Evolutionary conservation across 176 grass and related monocot genomes (phyloP), one percentile per base, ranked within the genome.

Genomic region (Raddia distichophylla): DNA sequence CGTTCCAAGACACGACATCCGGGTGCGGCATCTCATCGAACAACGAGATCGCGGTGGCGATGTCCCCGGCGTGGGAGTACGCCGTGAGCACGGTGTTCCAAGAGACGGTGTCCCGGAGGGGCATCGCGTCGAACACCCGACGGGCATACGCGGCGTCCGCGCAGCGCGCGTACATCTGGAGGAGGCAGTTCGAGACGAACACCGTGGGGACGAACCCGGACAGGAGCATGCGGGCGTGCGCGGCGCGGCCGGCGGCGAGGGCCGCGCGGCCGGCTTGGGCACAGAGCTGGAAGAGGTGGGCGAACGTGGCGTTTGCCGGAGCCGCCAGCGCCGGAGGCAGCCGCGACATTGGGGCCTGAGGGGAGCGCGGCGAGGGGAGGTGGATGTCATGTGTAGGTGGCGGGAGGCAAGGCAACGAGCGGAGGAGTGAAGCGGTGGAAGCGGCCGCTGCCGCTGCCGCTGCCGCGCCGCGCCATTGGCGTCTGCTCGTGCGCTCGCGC

Each of bases 1-100:
- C 18, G 76, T 97, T 94, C 91, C 91, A 92, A 0, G 91, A 97
- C 45, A 97, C 89, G 37, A 88, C 80, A 81, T 97, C 91, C 43
- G 76, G 90, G 5, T 85, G 54, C 1, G 64, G 77, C 90, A 97
- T 97, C 76, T 33, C 73, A 1, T 75, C 80, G 10, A 97, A 92
- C 64, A 97, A 67, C 0, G 78, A 57, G 0, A 42, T 17, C 8
- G 87, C 83, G 6, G 58, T 45, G 16, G 53, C 17, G 1, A 92
- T 80, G 42, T 83, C 69, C 1, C 90, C 83, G 0, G 65, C 80
- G 44, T 83, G 81, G 2, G 72, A 66, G 62, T 91, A 84, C 14
- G 83, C 82, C 0, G 85, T 77, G 65, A 97, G 83, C 84, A 97
- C 69, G 54, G 90, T 87, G 83, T 97, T 97, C 91, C 92, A 94